A percentile compares a stretch with the other conserved stretches of the same genome.
Evolutionary conservation across 192 early-diverging fungal genomes (phyloP).

Genomic region (Jimgerdemannia flammicorona): DNA sequence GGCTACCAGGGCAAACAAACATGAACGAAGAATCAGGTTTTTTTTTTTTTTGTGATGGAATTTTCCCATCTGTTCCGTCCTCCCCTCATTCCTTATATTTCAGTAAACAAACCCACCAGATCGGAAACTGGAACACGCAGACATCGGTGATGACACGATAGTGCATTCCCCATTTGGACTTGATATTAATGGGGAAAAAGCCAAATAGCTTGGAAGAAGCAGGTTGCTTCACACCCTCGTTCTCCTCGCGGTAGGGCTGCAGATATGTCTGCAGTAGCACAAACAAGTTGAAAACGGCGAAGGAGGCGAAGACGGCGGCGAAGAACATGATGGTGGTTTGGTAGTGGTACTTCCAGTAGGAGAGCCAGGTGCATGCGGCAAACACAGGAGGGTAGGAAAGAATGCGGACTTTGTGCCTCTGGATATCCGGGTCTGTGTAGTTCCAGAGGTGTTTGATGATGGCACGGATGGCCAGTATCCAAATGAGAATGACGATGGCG

Average conservation of each 20-base stretch:
- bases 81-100: no score
- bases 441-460: slow-evolving; percentile 18
- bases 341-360: slow-evolving; percentile 23
- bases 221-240: slow-evolving; percentile 13
- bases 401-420: slow-evolving; percentile 24
- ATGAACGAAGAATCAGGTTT: background rate
- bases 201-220: slow-evolving; percentile 21
- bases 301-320: slow-evolving; percentile 27
- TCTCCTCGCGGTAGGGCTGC: slow-evolving; percentile 24
- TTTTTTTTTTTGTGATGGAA: background rate
- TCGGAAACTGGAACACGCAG: slow-evolving; percentile 28
- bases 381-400: slow-evolving; percentile 27
- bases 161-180: slow-evolving; percentile 33
- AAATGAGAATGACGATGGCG: slow-evolving; percentile 16
- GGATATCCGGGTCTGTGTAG: slow-evolving; percentile 13
- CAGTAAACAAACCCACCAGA: slow-evolving; percentile 22
- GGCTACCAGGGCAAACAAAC: background rate
- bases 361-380: slow-evolving; percentile 24
- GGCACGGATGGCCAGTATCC: slow-evolving; percentile 16
- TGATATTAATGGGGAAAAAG: slow-evolving; percentile 17
- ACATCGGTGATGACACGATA: slow-evolving; percentile 34
- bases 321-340: slow-evolving; percentile 29
- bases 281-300: slow-evolving; percentile 35
- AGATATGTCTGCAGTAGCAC: slow-evolving; percentile 25
- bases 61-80: no score